These are phyloP conservation scores for Nothophoma quercina DNA, from an alignment of 2,329 filamentous ascomycete genomes.

Conservation along the genomic window DNA sequence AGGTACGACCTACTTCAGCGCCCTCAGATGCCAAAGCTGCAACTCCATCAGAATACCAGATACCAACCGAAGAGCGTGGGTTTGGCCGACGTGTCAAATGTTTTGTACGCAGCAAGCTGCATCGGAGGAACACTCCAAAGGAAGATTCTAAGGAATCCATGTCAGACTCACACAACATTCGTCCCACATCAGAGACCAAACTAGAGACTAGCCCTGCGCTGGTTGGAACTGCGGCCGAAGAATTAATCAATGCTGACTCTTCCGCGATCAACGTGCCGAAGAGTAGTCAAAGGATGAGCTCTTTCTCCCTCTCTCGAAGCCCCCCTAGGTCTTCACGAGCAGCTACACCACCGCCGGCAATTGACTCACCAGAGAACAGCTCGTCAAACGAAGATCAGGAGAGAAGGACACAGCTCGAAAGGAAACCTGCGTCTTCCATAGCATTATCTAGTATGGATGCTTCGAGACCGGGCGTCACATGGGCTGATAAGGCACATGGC, in stretches of 20 bases:
- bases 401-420: slow-evolving; percentile 21
- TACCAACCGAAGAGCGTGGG: slow-evolving; percentile 36
- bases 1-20: background rate
- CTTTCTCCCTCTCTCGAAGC: slow-evolving; percentile 49
- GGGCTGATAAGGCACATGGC: slow-evolving; percentile 34
- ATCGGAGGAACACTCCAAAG: slow-evolving; percentile 32
- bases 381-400: slow-evolving; percentile 30
- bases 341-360: slow-evolving; percentile 46
- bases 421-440: slow-evolving; percentile 39
- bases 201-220: background rate
- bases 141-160: slow-evolving; percentile 21
- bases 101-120: slow-evolving; percentile 43
- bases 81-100: slow-evolving; percentile 43
- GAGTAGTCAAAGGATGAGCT: slow-evolving; percentile 41
- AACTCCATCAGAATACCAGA: slow-evolving; percentile 9
- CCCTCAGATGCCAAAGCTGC: slow-evolving; percentile 12
- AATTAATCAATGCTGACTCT: background rate
- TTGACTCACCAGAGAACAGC: slow-evolving; percentile 47
- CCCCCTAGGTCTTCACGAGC: slow-evolving; percentile 49
- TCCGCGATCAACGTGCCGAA: slow-evolving; percentile 35
- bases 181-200: background rate
- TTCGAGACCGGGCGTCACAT: slow-evolving; percentile 39
- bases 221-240: background rate
- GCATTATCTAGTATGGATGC: slow-evolving; percentile 39
- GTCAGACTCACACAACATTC: background rate